Base-by-base conservation (phyloP, 1,284 basidiomycete genomes). In the Xerocomus minutiporus region DNA sequence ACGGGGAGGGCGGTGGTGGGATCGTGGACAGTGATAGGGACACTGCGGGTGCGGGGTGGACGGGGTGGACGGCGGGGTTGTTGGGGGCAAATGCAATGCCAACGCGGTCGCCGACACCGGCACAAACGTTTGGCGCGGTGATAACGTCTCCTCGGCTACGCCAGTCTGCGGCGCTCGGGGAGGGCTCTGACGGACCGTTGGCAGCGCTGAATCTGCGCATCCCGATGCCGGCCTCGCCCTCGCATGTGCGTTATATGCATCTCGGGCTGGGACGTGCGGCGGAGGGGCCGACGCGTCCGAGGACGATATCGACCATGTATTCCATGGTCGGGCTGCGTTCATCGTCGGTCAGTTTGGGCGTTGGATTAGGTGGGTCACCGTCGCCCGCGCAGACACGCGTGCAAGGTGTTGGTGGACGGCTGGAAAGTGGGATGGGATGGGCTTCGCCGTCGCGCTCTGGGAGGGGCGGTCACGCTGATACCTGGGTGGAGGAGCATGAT, bases 41-140 rank as follows among this genome's bases (percentile, higher is more conserved):
- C 2, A 52, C 32, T 15, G 25, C 46, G 2, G 45, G 57, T 46
- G 59, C 64, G 3, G 69, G 77, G 5, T 87, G 85, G 85, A 68
- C 78, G 0, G 74, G 80, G 1, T 85, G 84, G 82, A 80, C 77
- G 66, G 58, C 72, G 50, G 62, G 73, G 49, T 58, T 80, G 39
- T 67, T 79, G 34, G 66, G 70, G 12, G 61, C 71, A 12, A 76
- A 71, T 44, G 61, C 73, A 17, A 45, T 51, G 4, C 54, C 54
- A 2, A 29, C 57, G n/a, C 61, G 65, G 23, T 56, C 66, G 13
- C 48, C 57, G 15, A 57, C 56, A 8, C 56, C 74, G 68, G 71
- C 72, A 8, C 75, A 77, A 12, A 86, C 83, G 32, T 88, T 88
- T 60, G 85, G 86, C 15, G 73, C 79, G 36, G 77, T 87, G 41